Percentiles rank a stretch among this genome's conserved stretches.
phyloP scores from a whole-genome alignment of 768 basidiomycete genomes.

The Crucibulum laeve region DNA sequence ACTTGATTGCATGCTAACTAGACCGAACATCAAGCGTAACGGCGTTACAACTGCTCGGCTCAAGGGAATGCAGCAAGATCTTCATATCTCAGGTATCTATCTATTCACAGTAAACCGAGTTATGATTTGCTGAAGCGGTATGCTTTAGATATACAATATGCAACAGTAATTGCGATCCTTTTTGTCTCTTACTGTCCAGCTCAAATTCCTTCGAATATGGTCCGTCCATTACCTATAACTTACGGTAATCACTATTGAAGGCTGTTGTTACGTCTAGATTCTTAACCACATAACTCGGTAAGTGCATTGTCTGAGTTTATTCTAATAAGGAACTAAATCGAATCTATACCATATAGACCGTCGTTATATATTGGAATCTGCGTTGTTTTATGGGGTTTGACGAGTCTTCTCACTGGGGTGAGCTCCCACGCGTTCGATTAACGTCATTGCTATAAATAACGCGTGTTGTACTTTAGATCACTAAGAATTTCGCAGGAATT shows the following conservation, averaged over 20 bases:
- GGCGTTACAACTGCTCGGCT: slow-evolving; percentile 47
- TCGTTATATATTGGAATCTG: slow-evolving; percentile 59
- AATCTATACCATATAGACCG: slow-evolving; percentile 38
- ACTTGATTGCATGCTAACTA: background rate
- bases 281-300: slow-evolving; percentile 52
- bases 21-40: slow-evolving; percentile 28
- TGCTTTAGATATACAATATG: slow-evolving; percentile 22
- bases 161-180: slow-evolving; percentile 18
- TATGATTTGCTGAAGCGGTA: background rate
- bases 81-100: slow-evolving; percentile 35
- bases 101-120: background rate
- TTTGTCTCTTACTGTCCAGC: slow-evolving; percentile 55
- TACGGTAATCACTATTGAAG: background rate
- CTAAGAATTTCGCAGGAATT: slow-evolving; percentile 50
- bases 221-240: slow-evolving; percentile 14
- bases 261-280: slow-evolving; percentile 27
- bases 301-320: slow-evolving; percentile 1
- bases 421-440: slow-evolving; percentile 5
- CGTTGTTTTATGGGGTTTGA: slow-evolving; percentile 59
- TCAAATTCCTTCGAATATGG: slow-evolving; percentile 69
- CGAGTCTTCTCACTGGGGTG: slow-evolving; percentile 61
- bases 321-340: background rate
- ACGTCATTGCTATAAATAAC: background rate
- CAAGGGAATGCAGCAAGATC: slow-evolving; percentile 45
- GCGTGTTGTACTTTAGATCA: slow-evolving; percentile 33